Evolutionary conservation across 2,329 filamentous ascomycete species (phyloP).

Genomic region (Gremmenia infestans): DNA sequence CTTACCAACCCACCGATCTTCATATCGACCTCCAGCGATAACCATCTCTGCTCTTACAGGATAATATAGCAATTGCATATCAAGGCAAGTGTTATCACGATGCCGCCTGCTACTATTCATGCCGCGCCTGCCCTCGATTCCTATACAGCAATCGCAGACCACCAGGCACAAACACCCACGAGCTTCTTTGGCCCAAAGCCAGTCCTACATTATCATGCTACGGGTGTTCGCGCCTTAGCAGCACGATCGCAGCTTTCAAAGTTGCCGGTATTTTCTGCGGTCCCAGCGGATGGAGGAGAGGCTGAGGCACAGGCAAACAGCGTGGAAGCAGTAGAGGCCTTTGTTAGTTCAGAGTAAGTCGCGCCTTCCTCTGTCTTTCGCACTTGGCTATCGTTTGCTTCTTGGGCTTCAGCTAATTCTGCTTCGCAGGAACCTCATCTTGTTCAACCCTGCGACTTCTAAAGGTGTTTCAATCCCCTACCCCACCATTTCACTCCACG

Average conservation of each 20-base stretch:
- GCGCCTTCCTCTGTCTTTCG: background rate
- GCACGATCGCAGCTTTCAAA: slow-evolving; percentile 48
- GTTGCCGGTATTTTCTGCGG: slow-evolving; percentile 45
- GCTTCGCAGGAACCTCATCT: slow-evolving; percentile 46
- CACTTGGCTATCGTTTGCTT: background rate
- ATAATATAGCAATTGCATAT: no score
- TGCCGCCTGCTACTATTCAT: slow-evolving; percentile 47
- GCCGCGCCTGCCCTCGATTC: slow-evolving; percentile 51
- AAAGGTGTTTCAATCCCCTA: slow-evolving; percentile 67
- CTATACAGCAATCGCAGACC: slow-evolving; percentile 62
- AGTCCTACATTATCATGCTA: slow-evolving; percentile 61
- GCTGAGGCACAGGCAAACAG: slow-evolving; percentile 8
- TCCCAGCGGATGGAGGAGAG: slow-evolving; percentile 32
- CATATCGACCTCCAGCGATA: no score
- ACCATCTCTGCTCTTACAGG: no score
- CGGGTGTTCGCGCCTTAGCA: slow-evolving; percentile 53
- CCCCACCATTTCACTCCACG: slow-evolving; percentile 69
- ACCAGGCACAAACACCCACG: slow-evolving; percentile 66
- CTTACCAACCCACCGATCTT: background rate
- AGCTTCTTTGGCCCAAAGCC: slow-evolving; percentile 69
- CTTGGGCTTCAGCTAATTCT: slow-evolving; percentile 8
- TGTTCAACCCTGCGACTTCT: slow-evolving; percentile 56
- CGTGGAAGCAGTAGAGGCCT: slow-evolving; percentile 44
- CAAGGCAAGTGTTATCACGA: slow-evolving; percentile 1
- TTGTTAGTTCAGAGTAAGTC: slow-evolving; percentile 53